Percentiles rank a stretch among this genome's conserved stretches.
Evolutionary conservation across 2,329 filamentous ascomycete species (phyloP).

Genomic region (Trichoderma lentiforme): DNA sequence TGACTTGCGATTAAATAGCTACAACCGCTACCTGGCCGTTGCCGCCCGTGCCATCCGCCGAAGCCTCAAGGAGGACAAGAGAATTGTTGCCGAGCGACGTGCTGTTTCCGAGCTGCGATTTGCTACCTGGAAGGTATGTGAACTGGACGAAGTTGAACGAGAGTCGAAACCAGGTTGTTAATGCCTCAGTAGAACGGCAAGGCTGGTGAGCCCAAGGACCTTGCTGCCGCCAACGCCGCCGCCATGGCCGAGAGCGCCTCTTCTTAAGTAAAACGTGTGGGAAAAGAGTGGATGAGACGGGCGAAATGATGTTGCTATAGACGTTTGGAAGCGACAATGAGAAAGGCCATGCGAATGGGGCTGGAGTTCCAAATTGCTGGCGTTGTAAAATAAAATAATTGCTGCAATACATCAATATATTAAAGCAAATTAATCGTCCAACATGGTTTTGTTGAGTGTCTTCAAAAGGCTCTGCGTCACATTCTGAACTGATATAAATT

Average conservation of each 20-base stretch:
- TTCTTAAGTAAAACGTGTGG: constrained; percentile 28
- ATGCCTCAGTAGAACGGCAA: constrained; percentile 77
- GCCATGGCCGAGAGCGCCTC: constrained; percentile 38
- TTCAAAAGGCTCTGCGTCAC: not conserved
- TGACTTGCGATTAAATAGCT: constrained; percentile 55
- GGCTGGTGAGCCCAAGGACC: constrained; percentile 78
- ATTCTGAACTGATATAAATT: not conserved
- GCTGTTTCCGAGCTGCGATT: constrained; percentile 88
- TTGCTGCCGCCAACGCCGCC: constrained; percentile 56
- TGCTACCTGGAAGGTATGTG: constrained; percentile 84
- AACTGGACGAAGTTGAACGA: not conserved
- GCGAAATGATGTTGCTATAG: not conserved
- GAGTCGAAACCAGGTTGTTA: not conserved
- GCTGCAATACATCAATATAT: constrained; percentile 32
- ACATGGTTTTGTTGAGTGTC: not conserved
- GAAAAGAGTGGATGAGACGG: constrained; percentile 3
- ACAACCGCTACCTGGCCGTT: constrained; percentile 99
- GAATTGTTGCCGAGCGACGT: constrained; percentile 81
- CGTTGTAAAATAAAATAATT: constrained; percentile 36
- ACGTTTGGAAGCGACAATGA: constrained; percentile 22
- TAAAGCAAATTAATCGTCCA: constrained; percentile 12
- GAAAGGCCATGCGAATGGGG: constrained; percentile 24
- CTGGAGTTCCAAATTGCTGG: constrained; percentile 26
- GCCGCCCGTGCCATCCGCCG: constrained; percentile 92
- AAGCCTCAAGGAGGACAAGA: constrained; percentile 93